Evolutionary conservation across 495 filamentous ascomycete genomes (phyloP).

Genomic region (Amniculicola lignicola): DNA sequence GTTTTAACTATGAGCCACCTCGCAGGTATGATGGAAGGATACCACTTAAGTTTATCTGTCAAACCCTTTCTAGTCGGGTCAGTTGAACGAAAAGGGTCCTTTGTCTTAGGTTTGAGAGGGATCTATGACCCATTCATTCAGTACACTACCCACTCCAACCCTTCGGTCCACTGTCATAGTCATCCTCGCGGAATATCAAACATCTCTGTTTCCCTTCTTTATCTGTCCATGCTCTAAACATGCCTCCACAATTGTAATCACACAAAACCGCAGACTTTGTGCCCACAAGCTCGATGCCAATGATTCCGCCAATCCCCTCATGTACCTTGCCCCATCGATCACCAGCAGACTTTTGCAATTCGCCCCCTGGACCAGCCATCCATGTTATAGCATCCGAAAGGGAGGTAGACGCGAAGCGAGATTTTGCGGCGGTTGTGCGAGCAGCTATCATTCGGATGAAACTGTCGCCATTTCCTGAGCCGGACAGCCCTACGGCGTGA

Average conservation of each 20-base stretch:
- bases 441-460: conserved; percentile 73
- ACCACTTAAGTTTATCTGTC: too few species aligned
- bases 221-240: conserved; percentile 81
- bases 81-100: too few species aligned
- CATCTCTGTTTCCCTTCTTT: conserved; percentile 56
- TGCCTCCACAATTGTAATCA: conserved; percentile 84
- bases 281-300: conserved; percentile 70
- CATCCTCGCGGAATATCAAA: conserved; percentile 31
- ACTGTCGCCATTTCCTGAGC: conserved; percentile 87
- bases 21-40: too few species aligned
- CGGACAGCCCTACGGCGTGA: conserved; percentile 64
- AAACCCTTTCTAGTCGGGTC: too few species aligned
- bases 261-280: conserved; percentile 56
- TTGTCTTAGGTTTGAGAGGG: too few species aligned
- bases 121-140: too few species aligned
- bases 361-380: conserved; percentile 68
- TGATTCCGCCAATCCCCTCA: conserved; percentile 83
- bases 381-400: conserved; percentile 54
- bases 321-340: conserved; percentile 71
- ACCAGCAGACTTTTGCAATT: conserved; percentile 72
- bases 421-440: conserved; percentile 68
- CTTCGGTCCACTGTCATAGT: conserved; percentile 20
- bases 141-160: too few species aligned
- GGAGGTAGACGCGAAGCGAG: conserved; percentile 55
- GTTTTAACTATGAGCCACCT: too few species aligned